phyloP scores from a whole-genome alignment of 2,329 filamentous ascomycete species.

The Botryotinia convoluta region DNA sequence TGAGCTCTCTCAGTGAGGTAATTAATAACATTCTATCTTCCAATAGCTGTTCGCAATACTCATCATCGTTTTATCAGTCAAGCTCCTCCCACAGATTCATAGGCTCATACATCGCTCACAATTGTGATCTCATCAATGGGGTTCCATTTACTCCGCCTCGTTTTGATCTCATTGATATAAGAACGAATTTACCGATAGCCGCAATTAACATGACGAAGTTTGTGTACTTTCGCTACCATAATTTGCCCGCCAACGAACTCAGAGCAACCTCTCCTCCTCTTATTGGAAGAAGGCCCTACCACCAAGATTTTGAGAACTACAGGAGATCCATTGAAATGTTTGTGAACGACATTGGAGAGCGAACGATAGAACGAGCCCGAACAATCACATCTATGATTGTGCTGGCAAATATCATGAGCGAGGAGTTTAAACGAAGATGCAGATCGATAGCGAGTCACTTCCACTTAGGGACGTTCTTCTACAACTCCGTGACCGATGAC shows the following conservation, averaged over 20 bases:
- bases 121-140: neutral
- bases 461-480: neutral
- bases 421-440: neutral
- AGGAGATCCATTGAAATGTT: neutral
- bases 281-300: neutral
- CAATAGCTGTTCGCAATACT: neutral
- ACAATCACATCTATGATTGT: neutral
- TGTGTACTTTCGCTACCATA: neutral
- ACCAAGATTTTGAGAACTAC: neutral
- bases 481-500: neutral
- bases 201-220: neutral
- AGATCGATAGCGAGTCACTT: neutral
- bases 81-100: neutral
- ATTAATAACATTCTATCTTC: neutral
- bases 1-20: neutral
- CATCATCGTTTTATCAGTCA: neutral
- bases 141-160: neutral
- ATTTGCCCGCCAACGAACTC: neutral
- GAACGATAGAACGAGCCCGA: neutral
- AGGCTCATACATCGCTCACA: neutral
- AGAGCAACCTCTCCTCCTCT: neutral
- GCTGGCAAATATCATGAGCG: neutral
- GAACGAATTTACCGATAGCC: neutral
- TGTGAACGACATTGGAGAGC: fast-evolving
- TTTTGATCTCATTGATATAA: neutral